Conservation (phyloP, 2,329 filamentous ascomycete species). For the Neofusicoccum cordaticola region DNA sequence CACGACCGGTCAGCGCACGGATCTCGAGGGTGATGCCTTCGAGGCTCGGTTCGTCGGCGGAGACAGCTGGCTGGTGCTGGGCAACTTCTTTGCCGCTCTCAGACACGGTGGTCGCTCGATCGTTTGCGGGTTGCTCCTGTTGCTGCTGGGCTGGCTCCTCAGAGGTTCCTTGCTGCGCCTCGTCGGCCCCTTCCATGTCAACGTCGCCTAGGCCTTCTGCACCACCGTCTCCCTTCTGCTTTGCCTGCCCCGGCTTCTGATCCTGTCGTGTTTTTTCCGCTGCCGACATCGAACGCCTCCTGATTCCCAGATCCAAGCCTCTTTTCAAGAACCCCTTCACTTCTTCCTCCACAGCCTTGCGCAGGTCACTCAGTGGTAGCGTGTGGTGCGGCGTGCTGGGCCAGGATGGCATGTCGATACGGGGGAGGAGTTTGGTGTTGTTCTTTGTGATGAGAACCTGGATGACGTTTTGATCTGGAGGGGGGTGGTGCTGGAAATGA, state of each 20-base stretch:
- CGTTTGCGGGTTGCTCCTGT: not conserved
- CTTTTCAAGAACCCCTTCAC: not conserved
- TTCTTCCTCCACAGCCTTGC: not conserved
- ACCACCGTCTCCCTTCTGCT: not conserved
- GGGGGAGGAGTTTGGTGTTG: conserved; percentile 14
- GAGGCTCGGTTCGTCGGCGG: not conserved
- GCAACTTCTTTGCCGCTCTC: not conserved
- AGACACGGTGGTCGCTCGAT: too few relatives aligned
- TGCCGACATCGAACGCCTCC: not conserved
- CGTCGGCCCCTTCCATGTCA: not conserved
- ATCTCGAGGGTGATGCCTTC: conserved; percentile 22
- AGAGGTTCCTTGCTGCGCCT: too few relatives aligned
- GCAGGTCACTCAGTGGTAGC: conserved; percentile 1
- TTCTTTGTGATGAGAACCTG: conserved; percentile 12
- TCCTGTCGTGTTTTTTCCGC: too few relatives aligned
- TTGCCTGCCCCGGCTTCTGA: too few relatives aligned
- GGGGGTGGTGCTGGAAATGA: not conserved
- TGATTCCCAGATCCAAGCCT: not conserved
- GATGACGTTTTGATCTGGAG: conserved; percentile 12
- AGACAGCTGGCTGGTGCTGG: not conserved
- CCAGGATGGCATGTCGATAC: conserved; percentile 12
- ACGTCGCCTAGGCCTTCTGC: not conserved
- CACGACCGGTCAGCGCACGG: conserved; percentile 25
- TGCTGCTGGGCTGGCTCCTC: not conserved
- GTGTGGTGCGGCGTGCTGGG: conserved; percentile 15